Conservation (phyloP, 805 yeast species). For the Metschnikowia reukaufii region DNA sequence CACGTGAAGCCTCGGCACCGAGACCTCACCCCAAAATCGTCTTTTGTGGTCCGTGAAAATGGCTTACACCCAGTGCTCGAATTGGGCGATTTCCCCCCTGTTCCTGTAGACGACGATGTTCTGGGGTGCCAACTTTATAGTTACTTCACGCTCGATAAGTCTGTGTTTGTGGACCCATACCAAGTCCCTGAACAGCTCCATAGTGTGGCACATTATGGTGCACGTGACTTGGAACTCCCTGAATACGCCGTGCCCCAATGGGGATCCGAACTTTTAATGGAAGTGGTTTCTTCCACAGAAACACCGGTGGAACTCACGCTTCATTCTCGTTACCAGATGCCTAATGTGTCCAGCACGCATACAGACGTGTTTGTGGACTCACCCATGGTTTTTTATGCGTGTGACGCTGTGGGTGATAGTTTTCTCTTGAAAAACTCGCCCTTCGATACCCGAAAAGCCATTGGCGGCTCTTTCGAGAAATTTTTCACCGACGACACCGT, state of each 20-base stretch:
- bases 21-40: background rate
- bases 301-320: conserved; percentile 26
- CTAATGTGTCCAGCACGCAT: conserved; percentile 15
- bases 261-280: conserved; percentile 42
- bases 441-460: conserved; percentile 28
- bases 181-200: conserved; percentile 29
- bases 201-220: conserved; percentile 31
- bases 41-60: conserved; percentile 18
- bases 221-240: conserved; percentile 40
- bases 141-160: conserved; percentile 31
- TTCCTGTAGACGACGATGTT: conserved; percentile 25
- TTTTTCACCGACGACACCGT: conserved; percentile 42
- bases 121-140: conserved; percentile 33
- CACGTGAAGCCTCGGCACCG: conserved; percentile 44
- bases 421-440: conserved; percentile 36
- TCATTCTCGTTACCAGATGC: conserved; percentile 44
- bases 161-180: conserved; percentile 40
- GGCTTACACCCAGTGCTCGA: conserved; percentile 41
- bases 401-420: conserved; percentile 31
- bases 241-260: conserved; percentile 36
- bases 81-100: conserved; percentile 12
- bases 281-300: conserved; percentile 18
- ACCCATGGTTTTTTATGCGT: conserved; percentile 38
- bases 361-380: conserved; percentile 20
- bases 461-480: conserved; percentile 37